phyloP scores from a whole-genome alignment of 257 asterid genomes.

The Henckelia pumila region DNA sequence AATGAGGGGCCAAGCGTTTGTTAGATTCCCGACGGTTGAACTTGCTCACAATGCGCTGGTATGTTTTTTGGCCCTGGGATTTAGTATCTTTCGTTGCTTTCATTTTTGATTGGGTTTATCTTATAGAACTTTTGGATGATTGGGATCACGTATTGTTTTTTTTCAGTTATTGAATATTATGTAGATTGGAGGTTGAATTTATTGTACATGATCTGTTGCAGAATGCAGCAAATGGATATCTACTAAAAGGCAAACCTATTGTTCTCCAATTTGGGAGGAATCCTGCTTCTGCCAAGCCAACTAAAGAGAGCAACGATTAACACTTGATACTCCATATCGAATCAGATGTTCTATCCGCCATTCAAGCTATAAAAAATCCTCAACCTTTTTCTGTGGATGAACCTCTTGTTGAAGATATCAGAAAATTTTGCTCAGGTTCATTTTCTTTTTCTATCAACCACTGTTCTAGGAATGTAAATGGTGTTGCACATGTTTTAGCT shows the following conservation, averaged over 20 bases:
- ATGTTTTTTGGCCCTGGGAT: conserved; percentile 23
- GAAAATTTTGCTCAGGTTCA: too few species aligned
- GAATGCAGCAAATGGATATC: conserved; percentile 77
- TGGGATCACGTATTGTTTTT: neutral
- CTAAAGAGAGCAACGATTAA: conserved; percentile 16
- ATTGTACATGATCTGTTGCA: conserved; percentile 35
- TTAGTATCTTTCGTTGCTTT: conserved; percentile 23
- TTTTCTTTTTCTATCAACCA: too few species aligned
- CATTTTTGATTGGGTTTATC: neutral
- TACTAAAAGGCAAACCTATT: conserved; percentile 79
- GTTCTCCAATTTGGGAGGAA: conserved; percentile 89
- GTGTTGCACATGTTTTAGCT: too few species aligned
- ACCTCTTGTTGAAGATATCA: too few species aligned
- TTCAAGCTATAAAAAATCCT: too few species aligned
- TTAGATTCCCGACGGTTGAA: conserved; percentile 83
- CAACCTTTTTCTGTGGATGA: too few species aligned
- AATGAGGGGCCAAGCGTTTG: conserved; percentile 97
- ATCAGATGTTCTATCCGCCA: too few species aligned
- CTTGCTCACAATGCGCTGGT: conserved; percentile 88
- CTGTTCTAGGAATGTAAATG: too few species aligned
- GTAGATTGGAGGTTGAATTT: neutral
- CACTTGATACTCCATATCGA: neutral
- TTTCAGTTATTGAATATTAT: too few species aligned
- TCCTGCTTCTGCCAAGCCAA: conserved; percentile 43
- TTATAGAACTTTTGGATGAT: conserved; percentile 5